Evolutionary conservation across 2,329 filamentous ascomycete genomes (phyloP).

Genomic region (Penicillium sp.): DNA sequence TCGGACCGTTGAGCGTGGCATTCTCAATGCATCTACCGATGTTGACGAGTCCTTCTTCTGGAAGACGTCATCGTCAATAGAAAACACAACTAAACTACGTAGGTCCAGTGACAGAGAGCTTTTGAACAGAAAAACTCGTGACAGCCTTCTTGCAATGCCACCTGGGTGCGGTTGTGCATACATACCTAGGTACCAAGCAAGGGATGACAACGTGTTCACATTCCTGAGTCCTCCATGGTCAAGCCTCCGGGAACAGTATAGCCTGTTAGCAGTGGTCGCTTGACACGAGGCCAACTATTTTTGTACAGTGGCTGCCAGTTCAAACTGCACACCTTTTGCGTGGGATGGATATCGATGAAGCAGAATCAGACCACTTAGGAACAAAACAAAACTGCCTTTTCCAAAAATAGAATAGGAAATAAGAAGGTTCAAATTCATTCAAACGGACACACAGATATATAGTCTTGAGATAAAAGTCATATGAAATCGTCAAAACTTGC

Average conservation of each 20-base stretch:
- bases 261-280: neutral
- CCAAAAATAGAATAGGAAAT: neutral
- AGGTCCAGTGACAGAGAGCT: no score
- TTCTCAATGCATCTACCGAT: neutral
- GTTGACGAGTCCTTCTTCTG: neutral
- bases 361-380: neutral
- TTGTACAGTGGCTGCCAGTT: no score
- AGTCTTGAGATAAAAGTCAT: neutral
- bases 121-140: neutral
- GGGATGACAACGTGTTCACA: constrained; percentile 9
- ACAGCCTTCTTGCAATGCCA: neutral
- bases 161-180: neutral
- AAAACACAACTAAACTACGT: neutral
- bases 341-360: neutral
- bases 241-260: neutral
- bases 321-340: neutral
- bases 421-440: neutral
- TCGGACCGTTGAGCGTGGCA: no score
- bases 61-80: neutral
- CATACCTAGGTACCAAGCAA: constrained; percentile 18
- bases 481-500: neutral
- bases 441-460: neutral
- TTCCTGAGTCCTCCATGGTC: constrained; percentile 9
- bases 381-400: neutral
- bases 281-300: neutral